Percentiles rank a stretch among this genome's conserved stretches.
Conservation (phyloP, 164 flowering plant genomes). For the Chimonanthus praecox region DNA sequence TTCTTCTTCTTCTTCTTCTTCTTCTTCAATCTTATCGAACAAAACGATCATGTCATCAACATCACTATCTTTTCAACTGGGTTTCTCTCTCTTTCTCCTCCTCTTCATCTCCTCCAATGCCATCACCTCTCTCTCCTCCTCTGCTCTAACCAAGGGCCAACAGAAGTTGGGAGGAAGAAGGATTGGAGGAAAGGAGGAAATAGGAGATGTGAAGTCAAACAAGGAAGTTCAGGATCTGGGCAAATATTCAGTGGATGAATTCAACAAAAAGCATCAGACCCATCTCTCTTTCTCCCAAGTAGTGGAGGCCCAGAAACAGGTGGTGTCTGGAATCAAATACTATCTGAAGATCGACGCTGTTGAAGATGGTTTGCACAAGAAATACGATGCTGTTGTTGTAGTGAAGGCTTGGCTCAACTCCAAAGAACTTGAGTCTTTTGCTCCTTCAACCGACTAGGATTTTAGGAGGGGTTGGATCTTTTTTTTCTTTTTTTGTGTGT, state of each 20-base stretch:
- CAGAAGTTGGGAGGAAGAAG: background rate
- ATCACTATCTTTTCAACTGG: too few relatives aligned
- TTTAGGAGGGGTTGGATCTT: background rate
- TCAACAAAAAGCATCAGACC: constrained; percentile 24
- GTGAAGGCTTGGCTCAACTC: constrained; percentile 46
- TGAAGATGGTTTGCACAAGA: constrained; percentile 15
- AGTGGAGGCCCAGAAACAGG: constrained; percentile 48
- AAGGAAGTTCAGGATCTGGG: constrained; percentile 68
- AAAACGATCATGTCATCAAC: too few relatives aligned
- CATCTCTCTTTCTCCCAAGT: constrained; percentile 34
- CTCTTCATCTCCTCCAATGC: background rate
- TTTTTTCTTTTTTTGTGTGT: background rate
- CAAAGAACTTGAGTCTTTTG: constrained; percentile 33
- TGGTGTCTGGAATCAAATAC: constrained; percentile 58
- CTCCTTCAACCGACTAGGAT: constrained; percentile 12
- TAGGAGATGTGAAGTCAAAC: constrained; percentile 42
- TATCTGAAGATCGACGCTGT: constrained; percentile 28
- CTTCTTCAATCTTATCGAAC: too few relatives aligned
- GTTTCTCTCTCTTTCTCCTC: background rate
- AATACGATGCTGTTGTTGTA: constrained; percentile 46
- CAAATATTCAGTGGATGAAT: constrained; percentile 51
- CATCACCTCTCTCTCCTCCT: background rate
- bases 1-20: too few relatives aligned
- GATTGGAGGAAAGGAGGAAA: constrained; percentile 43
- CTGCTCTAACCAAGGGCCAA: constrained; percentile 5